Base-by-base conservation (phyloP, 2,329 filamentous ascomycete genomes). In the Hymenoscyphus repandus region DNA sequence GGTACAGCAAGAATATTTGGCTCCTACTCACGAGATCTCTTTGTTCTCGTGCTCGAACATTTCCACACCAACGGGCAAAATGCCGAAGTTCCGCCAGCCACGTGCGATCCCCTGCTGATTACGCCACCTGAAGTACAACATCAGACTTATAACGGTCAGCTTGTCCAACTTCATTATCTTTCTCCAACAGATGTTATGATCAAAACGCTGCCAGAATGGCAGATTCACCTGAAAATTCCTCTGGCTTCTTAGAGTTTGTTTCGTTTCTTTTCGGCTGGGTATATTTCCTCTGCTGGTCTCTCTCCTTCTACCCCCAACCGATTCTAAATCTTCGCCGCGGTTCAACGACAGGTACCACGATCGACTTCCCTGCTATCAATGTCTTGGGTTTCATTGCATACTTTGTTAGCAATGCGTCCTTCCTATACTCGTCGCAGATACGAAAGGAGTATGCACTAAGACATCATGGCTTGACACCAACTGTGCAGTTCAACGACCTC, bases 241-340 rank as follows among this genome's bases (percentile, higher is more conserved):
- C 49, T 44, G 60, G 61, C 18, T 72, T 80, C 56, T 74, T 83
- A 52, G 59, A 66, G 30, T 60, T 74, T 51, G 48, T 80, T 15
- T 82, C 78, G 45, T 77, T 73, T 64, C 64, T 86, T 31, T 80
- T 88, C 60, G 87, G 87, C 68, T 90, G 87, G 86, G 71, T 85
- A 64, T 91, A 91, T 70, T 85, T 81, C 57, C 57, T 83, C 44
- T 82, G 79, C 69, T 93, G 92, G 92, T 92, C 88, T 11, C 72
- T 85, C 13, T 95, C 90, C 13, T 97, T 96, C 72, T 97, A 97
- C 68, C 91, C 92, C 1, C 93, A 97, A 67, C 82, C 87, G 6
- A 71, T 95, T 54, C 78, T 90, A 56, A 97, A 96, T 75, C 85
- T 77, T 67, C 75, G 74, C 30, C 85, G 90, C 48, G 80, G 81